Base-by-base conservation (phyloP, 2,329 filamentous ascomycete genomes). In the Cordyceps cicadae region DNA sequence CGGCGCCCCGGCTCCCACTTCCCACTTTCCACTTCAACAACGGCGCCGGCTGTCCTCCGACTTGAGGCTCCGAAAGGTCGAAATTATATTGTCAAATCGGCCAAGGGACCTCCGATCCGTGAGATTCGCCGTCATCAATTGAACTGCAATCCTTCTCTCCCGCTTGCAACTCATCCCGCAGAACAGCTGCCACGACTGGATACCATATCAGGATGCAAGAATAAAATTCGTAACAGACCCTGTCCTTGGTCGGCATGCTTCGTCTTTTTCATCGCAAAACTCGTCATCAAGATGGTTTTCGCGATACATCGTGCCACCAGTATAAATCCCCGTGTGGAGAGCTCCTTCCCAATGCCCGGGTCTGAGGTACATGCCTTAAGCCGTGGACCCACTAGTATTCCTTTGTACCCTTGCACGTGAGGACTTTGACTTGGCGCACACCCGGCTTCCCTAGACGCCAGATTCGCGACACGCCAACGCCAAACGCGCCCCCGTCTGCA, bases 381-480 rank as follows among this genome's bases (percentile, higher is more conserved):
- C 6, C 45, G 56, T n/a, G 11, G 37, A 2, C 26, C 56, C 56
- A 59, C 56, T 11, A 39, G 19, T 19, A 52, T 53, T 46, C 34
- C 39, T 29, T 48, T 46, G 57, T 59, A 59, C 50, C 50, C 49
- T 37, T 54, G 50, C 57, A 59, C 57, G 57, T 59, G 57, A 59
- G 57, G 57, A 15, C 17, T 8, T 29, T 54, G 50, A 11, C 55
- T 43, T 43, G 46, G 46, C 32, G 54, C 54, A 57, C 54, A 29
- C 24, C 41, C 45, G 26, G 55, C 57, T 59, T 59, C 57, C 57
- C 57, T 59, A 48, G 57, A 60, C 58, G 45, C 58, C 51, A 60
- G 58, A 60, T 49, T 54, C 58, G 58, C 58, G 58, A 60, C 58
- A 54, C 24, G 24, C 24, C 24, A 24, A 24, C 58, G 58, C 32